Evolutionary conservation across 768 basidiomycete species (phyloP), one percentile per base, ranked within the genome.

Genomic region (Hygrocybe coccinea): DNA sequence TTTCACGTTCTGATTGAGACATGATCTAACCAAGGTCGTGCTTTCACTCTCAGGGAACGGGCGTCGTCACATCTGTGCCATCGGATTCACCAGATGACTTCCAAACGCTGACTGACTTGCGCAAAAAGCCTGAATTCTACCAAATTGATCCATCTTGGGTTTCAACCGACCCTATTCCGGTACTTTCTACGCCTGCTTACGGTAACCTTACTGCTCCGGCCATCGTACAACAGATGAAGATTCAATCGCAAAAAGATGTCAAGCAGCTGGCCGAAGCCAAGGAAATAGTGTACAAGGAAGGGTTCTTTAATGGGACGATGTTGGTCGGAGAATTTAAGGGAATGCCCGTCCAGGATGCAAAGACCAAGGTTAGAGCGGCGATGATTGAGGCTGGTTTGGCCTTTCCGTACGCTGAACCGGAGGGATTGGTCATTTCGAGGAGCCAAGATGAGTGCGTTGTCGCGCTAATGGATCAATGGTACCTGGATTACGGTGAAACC

Each of bases 31-130:
- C 25, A 12, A 14, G 11, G n/a, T 39, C 29, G 21, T 35, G 11
- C 37, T 22, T 48, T 10, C 21, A 6, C 15, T 33, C 45, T 2
- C 59, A 88, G 87, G 97, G 97, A 64, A 98, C 95, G 11, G 97
- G 95, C 59, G 93, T 99, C 29, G 97, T 99, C 64, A 97, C 95
- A 4, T 98, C 92, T 38, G 95, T 97, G 5, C 95, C 97, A 0
- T 97, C 97, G 7, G 97, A 99, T 68, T 98, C 97, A 4, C 97
- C 97, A 3, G 97, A 98, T 68, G 97, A 99, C 68, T 98, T 84
- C 71, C 83, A 84, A 61, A 95, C 92, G 3, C 77, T 93, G 50
- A 83, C 83, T 63, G 95, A 98, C 65, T 79, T 99, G 29, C 87
- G 89, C 65, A 98, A 97, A 74, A 99, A 99, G 72, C 82, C 95